Conservation (phyloP, 1,139 yeast genomes). For the Protomyces macrosporus region DNA sequence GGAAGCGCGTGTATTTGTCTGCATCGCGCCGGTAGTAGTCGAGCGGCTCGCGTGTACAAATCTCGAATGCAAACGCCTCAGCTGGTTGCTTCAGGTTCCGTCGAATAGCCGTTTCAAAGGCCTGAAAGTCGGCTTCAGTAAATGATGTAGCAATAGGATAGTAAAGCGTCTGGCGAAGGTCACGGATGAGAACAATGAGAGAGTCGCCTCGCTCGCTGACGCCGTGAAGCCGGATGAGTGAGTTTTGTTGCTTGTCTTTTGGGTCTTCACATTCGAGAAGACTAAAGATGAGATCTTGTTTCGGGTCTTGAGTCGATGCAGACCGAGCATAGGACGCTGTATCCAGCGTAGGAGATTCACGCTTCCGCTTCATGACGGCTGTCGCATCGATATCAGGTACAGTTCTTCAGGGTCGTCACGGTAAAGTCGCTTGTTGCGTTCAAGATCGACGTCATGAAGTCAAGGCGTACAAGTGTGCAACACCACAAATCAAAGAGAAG, state of each 20-base stretch:
- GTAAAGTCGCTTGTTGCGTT: too few relatives aligned
- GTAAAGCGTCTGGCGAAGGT: constrained; percentile 8
- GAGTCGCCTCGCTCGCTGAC: constrained; percentile 4
- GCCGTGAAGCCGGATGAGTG: constrained; percentile 20
- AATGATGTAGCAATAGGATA: constrained; percentile 13
- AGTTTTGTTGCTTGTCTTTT: constrained; percentile 10
- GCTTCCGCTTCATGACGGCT: neutral
- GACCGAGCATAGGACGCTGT: neutral
- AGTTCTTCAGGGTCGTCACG: too few relatives aligned
- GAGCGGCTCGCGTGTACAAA: constrained; percentile 9
- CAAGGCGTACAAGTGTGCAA: too few relatives aligned
- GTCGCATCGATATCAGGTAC: neutral
- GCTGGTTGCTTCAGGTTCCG: constrained; percentile 5
- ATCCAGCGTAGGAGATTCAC: neutral
- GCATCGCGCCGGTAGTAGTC: constrained; percentile 15
- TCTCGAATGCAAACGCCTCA: neutral
- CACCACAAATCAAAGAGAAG: too few relatives aligned
- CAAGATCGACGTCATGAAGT: too few relatives aligned
- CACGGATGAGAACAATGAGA: constrained; percentile 15
- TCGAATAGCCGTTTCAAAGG: constrained; percentile 2
- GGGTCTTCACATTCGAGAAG: constrained; percentile 24
- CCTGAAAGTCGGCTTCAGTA: constrained; percentile 1
- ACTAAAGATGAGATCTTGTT: constrained; percentile 5
- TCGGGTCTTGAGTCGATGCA: neutral
- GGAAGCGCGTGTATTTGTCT: constrained; percentile 7